These are phyloP conservation scores for Ustilago bromivora DNA, from an alignment of 1,284 basidiomycete species.

Conservation along the genomic window DNA sequence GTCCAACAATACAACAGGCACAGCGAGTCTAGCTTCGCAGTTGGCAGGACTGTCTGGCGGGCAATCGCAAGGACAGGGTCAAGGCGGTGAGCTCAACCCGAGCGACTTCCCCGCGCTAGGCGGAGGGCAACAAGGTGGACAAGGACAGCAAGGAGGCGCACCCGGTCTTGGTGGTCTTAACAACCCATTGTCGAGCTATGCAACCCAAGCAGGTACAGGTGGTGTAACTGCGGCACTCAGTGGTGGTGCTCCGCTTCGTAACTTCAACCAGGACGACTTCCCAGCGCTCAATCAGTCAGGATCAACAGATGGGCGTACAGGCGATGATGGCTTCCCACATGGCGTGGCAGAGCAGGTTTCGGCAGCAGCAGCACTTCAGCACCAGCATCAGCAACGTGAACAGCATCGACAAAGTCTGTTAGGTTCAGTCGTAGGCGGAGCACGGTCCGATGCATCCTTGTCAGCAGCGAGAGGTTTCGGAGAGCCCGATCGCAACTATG, in stretches of 20 bases:
- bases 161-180: slow-evolving; percentile 38
- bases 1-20: slow-evolving; percentile 48
- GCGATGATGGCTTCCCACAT: slow-evolving; percentile 46
- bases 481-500: slow-evolving; percentile 60
- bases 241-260: slow-evolving; percentile 43
- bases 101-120: slow-evolving; percentile 62
- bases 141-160: slow-evolving; percentile 49
- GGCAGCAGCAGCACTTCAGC: slow-evolving; percentile 62
- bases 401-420: slow-evolving; percentile 56
- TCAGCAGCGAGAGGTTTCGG: slow-evolving; percentile 64
- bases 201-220: slow-evolving; percentile 58
- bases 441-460: slow-evolving; percentile 41
- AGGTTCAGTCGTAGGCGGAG: slow-evolving; percentile 45
- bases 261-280: slow-evolving; percentile 66
- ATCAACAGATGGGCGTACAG: slow-evolving; percentile 33
- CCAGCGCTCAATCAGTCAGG: slow-evolving; percentile 61
- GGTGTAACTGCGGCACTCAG: slow-evolving; percentile 40
- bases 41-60: slow-evolving; percentile 38
- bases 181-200: slow-evolving; percentile 55
- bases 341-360: slow-evolving; percentile 60
- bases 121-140: slow-evolving; percentile 35
- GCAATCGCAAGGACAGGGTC: slow-evolving; percentile 47
- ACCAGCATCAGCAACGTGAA: slow-evolving; percentile 61
- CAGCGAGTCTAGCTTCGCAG: slow-evolving; percentile 50
- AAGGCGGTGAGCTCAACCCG: slow-evolving; percentile 54